A percentile compares a stretch with the other conserved stretches of the same genome.
These are phyloP conservation scores for Fusarium stilboides DNA, from an alignment of 2,329 filamentous ascomycete genomes.

Conservation along the genomic window DNA sequence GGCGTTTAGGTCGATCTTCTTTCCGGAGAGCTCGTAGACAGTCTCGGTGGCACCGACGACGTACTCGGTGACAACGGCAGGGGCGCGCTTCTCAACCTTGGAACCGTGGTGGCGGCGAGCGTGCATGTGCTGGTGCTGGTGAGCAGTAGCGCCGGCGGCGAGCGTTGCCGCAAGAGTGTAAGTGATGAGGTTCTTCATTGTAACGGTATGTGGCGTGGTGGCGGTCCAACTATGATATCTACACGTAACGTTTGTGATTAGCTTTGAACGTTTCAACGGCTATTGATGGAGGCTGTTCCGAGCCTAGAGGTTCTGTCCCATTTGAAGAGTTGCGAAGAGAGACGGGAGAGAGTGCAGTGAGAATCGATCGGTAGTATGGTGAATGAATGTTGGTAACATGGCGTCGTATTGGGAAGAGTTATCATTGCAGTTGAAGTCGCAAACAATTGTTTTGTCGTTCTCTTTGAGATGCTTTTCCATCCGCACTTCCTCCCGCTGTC, in stretches of 20 bases:
- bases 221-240: conserved; percentile 38
- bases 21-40: conserved; percentile 79
- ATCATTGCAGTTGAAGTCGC: neutral
- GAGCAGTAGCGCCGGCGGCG: conserved; percentile 68
- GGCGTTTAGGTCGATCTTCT: conserved; percentile 72
- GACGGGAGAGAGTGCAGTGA: conserved; percentile 1
- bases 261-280: conserved; percentile 26
- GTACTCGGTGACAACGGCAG: conserved; percentile 65
- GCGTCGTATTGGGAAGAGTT: neutral
- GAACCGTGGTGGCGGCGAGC: conserved; percentile 67
- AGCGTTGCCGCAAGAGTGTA: conserved; percentile 68
- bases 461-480: neutral
- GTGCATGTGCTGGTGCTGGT: conserved; percentile 73
- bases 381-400: neutral
- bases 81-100: conserved; percentile 64
- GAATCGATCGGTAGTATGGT: neutral
- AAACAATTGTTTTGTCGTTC: neutral
- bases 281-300: neutral
- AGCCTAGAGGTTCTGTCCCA: conserved; percentile 1
- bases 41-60: conserved; percentile 75
- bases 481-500: neutral
- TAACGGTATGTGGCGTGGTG: conserved; percentile 41
- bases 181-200: conserved; percentile 67
- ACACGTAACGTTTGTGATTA: conserved; percentile 29
- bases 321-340: neutral